Percentiles rank a stretch among this genome's conserved stretches.
phyloP scores from a whole-genome alignment of 345 rosid genomes.

The Conringia planisiliqua region DNA sequence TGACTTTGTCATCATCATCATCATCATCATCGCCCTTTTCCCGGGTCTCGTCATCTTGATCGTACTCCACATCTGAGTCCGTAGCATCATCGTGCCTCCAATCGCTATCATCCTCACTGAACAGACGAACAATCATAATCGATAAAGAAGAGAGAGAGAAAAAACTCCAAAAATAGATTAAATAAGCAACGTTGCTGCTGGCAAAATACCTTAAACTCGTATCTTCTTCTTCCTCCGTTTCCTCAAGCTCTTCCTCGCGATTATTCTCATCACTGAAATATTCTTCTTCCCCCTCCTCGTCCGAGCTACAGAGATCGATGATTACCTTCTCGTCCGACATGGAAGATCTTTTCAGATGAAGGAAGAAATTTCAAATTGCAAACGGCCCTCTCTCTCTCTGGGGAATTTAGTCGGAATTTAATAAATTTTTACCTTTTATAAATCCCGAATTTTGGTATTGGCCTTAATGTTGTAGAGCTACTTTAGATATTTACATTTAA shows the following conservation, averaged over 20 bases:
- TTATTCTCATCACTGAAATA: constrained; percentile 11
- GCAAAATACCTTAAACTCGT: constrained; percentile 10
- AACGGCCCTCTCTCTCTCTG: constrained; percentile 1
- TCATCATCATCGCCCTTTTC: background rate
- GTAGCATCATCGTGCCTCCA: constrained; percentile 13
- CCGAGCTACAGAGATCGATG: constrained; percentile 33
- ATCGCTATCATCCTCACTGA: constrained; percentile 27
- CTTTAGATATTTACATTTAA: background rate
- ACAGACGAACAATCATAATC: background rate
- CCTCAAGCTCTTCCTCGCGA: background rate
- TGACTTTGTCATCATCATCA: constrained; percentile 23
- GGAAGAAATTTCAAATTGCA: background rate
- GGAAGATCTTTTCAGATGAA: background rate
- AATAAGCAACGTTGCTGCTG: background rate
- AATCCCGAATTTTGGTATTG: background rate
- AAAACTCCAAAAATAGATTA: background rate
- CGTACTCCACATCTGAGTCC: constrained; percentile 8
- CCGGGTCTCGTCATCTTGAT: constrained; percentile 4
- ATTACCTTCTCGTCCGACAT: constrained; percentile 9
- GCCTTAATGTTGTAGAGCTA: background rate
- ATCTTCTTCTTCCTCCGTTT: constrained; percentile 14
- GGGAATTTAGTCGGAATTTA: background rate
- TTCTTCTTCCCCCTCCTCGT: constrained; percentile 27
- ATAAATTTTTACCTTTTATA: background rate
- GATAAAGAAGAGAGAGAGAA: background rate